phyloP scores from a whole-genome alignment of 345 rosid species.

The Eucalyptus cloeziana region DNA sequence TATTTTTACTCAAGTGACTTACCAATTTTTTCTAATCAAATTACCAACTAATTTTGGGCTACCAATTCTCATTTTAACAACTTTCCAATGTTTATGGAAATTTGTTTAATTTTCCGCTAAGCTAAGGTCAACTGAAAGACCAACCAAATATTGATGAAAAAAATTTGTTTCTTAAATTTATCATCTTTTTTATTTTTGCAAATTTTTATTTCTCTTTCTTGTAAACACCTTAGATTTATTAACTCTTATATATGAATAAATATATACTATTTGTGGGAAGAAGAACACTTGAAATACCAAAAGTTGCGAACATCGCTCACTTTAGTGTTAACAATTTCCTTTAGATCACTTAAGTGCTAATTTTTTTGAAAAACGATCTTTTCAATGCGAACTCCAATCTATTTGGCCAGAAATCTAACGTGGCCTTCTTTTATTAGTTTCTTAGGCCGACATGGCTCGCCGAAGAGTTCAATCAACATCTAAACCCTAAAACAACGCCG shows the following conservation, averaged over 20 bases:
- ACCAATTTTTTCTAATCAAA: not conserved
- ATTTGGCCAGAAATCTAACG: no score
- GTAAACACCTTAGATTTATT: not conserved
- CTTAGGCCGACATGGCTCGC: accelerated
- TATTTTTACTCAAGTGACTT: not conserved
- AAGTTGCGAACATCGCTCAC: accelerated
- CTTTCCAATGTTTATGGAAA: not conserved
- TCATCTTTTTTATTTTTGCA: not conserved
- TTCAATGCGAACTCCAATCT: accelerated
- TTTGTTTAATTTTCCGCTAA: no score
- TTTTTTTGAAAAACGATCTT: no score
- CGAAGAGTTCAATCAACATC: accelerated
- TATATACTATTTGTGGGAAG: not conserved
- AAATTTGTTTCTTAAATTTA: not conserved
- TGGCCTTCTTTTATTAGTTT: no score
- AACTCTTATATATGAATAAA: not conserved
- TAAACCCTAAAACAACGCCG: accelerated
- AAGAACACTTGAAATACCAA: no score
- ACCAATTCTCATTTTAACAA: not conserved
- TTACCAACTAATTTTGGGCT: not conserved
- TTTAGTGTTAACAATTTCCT: accelerated
- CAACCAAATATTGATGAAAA: not conserved
- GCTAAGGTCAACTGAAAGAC: not conserved
- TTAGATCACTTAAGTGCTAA: no score
- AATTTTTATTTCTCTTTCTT: not conserved